Conservation (phyloP, 768 basidiomycete species). For the Lenzites betulinus region DNA sequence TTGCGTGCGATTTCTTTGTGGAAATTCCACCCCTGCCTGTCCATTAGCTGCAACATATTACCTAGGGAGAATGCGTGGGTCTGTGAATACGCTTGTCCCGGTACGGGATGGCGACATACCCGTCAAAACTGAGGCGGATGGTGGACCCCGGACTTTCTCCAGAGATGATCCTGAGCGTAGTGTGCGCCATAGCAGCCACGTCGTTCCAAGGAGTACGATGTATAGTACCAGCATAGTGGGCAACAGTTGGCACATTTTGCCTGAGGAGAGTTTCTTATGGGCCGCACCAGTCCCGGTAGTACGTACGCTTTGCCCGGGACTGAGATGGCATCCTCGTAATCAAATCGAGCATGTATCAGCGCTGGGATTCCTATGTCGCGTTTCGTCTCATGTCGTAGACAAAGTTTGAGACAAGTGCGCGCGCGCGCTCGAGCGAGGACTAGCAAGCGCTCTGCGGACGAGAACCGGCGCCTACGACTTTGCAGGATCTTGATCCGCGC, state of each 20-base stretch:
- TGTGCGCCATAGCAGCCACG: not conserved
- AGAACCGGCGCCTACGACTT: too few species aligned
- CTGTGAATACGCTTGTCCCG: too few species aligned
- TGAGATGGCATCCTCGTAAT: too few species aligned
- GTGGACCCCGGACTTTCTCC: conserved; percentile 14
- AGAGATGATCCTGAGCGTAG: conserved; percentile 2
- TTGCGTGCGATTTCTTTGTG: conserved; percentile 15
- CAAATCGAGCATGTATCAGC: too few species aligned
- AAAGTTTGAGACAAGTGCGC: too few species aligned
- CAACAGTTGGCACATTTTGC: not conserved
- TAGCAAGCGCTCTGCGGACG: too few species aligned
- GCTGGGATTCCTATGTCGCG: too few species aligned
- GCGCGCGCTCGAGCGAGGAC: too few species aligned
- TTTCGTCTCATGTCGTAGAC: too few species aligned
- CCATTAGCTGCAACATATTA: conserved; percentile 12
- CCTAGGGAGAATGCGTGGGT: not conserved
- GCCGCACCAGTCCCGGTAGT: too few species aligned
- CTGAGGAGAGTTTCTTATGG: not conserved
- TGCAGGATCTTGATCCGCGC: too few species aligned
- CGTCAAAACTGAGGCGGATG: conserved; percentile 7
- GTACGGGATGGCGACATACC: not conserved
- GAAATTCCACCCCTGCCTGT: conserved; percentile 17
- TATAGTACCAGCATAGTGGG: not conserved
- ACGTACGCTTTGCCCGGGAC: too few species aligned
- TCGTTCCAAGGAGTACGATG: not conserved